Base-by-base conservation (phyloP, 345 rosid genomes). In the Trapa incisa region DNA sequence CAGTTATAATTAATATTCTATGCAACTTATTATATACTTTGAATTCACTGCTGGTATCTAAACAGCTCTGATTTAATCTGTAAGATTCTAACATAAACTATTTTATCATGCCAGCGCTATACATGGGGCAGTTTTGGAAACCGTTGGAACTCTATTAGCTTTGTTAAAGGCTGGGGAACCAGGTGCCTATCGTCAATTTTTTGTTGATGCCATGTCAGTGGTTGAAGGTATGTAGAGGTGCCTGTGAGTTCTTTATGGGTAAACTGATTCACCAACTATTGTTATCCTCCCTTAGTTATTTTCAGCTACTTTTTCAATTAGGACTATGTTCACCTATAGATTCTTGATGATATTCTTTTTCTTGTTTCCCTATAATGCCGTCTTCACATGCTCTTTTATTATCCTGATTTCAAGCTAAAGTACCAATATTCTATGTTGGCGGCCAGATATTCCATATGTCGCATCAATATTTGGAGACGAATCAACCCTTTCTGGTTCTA, bases 151-250 rank as follows among this genome's bases (percentile, higher is more conserved):
- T 36, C 84, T 93, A 68, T 78, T 93, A 75, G 83, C 91, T 70
- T 79, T 93, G 81, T 88, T 93, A 71, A 94, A 96, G 64, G 79
- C 85, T 70, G 87, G 86, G 78, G 87, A 87, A 60, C 79, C 86
- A 70, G 91, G 88, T 76, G 86, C 91, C 11, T 90, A 85, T 67
- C 79, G 95, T 61, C 80, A 81, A 70, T 82, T 90, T 80, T 90
- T 93, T 74, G 70, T 76, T 66, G 97, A 93, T 72, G 82, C 85
- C 36, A 79, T 86, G 92, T 72, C 71, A 64, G 81, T 81, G 69
- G 74, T 84, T 82, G 84, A 91, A 88, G 97, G 98, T 93, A 75
- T 70, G 65, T 39, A 63, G 29, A 48, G 33, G 57, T 45, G 45
- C 29, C 66, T 62, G 33, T 50, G 41, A 61, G 43, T 64, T 12